Evolutionary conservation across 257 asterid species (phyloP).

Genomic region (Coffea canephora): DNA sequence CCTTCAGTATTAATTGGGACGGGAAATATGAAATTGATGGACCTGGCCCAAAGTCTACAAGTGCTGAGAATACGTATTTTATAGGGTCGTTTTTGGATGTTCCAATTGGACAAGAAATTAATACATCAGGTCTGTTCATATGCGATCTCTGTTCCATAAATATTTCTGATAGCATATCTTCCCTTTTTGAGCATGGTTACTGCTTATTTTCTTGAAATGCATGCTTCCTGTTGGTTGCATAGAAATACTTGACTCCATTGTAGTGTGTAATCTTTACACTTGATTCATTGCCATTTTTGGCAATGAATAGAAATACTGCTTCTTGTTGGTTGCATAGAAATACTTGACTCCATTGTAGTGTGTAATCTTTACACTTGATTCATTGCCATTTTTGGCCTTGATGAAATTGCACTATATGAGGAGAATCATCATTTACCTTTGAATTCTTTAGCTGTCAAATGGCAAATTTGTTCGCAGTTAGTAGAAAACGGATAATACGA

Average conservation of each 20-base stretch:
- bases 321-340: background rate
- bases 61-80: slow-evolving; percentile 61
- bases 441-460: background rate
- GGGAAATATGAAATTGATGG: slow-evolving; percentile 77
- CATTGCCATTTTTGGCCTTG: background rate
- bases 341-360: background rate
- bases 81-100: slow-evolving; percentile 96
- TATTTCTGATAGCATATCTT: background rate
- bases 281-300: background rate
- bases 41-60: slow-evolving; percentile 49
- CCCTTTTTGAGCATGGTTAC: background rate
- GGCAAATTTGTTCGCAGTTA: background rate
- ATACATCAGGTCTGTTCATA: slow-evolving; percentile 46
- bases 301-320: background rate
- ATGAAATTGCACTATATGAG: background rate
- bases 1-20: slow-evolving; percentile 81
- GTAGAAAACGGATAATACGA: background rate
- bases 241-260: background rate
- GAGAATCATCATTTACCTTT: background rate
- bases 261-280: background rate
- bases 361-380: background rate
- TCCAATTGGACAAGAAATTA: slow-evolving; percentile 91
- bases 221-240: background rate
- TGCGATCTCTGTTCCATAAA: slow-evolving; percentile 15
- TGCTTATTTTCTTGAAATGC: slow-evolving; percentile 6